Percentiles rank a stretch among this genome's conserved stretches.
phyloP scores from a whole-genome alignment of 1,284 basidiomycete genomes.

The Irpex sp. region DNA sequence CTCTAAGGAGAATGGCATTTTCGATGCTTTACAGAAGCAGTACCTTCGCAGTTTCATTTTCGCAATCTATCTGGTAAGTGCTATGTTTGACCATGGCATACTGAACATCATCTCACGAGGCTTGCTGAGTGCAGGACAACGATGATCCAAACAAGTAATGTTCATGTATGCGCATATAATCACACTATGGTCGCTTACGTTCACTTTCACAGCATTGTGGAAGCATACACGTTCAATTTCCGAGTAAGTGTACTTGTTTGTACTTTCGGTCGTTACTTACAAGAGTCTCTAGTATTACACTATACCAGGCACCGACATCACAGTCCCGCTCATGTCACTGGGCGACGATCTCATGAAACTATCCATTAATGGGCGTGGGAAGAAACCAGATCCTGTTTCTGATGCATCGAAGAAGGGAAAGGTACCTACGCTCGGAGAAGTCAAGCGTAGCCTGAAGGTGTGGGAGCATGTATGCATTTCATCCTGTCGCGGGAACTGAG shows the following conservation, averaged over 20 bases:
- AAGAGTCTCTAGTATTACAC: constrained; percentile 47
- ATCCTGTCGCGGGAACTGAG: not conserved
- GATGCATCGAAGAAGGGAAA: constrained; percentile 53
- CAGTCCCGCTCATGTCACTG: constrained; percentile 65
- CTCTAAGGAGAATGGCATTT: constrained; percentile 71
- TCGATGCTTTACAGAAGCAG: constrained; percentile 72
- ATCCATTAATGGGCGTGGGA: constrained; percentile 34
- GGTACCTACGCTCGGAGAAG: constrained; percentile 64
- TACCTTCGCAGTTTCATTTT: constrained; percentile 80
- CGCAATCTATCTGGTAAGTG: constrained; percentile 71
- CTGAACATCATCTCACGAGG: no score
- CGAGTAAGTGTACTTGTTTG: constrained; percentile 37
- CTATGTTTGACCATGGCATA: no score
- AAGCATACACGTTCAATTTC: constrained; percentile 82
- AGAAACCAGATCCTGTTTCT: constrained; percentile 46
- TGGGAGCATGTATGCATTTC: not conserved
- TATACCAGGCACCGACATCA: constrained; percentile 49
- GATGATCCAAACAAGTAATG: constrained; percentile 75
- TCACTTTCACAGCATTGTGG: constrained; percentile 55
- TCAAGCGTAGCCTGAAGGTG: constrained; percentile 72
- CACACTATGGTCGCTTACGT: not conserved
- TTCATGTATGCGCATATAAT: constrained; percentile 20
- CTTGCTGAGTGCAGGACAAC: constrained; percentile 46
- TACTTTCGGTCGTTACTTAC: not conserved
- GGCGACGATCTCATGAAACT: constrained; percentile 52